These are phyloP conservation scores for Torulaspora microellipsoides DNA, from an alignment of 805 yeast genomes.

Conservation along the genomic window DNA sequence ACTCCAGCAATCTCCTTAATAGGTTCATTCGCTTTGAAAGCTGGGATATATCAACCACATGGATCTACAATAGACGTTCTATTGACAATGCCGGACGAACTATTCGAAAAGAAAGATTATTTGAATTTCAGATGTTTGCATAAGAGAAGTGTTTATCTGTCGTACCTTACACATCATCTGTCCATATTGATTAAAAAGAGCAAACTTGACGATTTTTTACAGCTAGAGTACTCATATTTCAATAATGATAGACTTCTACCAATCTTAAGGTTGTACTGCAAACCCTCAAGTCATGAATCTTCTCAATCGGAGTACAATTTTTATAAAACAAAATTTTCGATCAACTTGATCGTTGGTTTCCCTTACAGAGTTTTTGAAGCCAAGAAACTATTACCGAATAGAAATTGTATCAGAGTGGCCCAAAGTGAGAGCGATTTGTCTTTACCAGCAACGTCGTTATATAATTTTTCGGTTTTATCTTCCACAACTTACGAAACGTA, in stretches of 20 bases:
- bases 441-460: conserved; percentile 59
- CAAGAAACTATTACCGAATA: conserved; percentile 72
- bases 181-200: conserved; percentile 49
- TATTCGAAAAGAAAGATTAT: conserved; percentile 84
- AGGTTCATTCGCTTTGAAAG: conserved; percentile 85
- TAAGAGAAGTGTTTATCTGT: conserved; percentile 83
- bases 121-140: conserved; percentile 85
- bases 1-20: conserved; percentile 75
- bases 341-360: conserved; percentile 70
- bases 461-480: conserved; percentile 75
- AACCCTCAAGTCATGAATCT: conserved; percentile 10
- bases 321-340: conserved; percentile 62
- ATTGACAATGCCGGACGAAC: conserved; percentile 69
- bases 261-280: conserved; percentile 56
- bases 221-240: conserved; percentile 59
- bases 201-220: conserved; percentile 42
- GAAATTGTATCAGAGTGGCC: conserved; percentile 76
- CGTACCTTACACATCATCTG: conserved; percentile 67
- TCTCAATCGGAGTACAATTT: conserved; percentile 45
- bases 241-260: conserved; percentile 80
- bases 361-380: conserved; percentile 67
- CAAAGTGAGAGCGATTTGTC: conserved; percentile 48
- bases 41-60: conserved; percentile 63
- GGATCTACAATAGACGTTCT: conserved; percentile 73
- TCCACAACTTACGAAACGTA: conserved; percentile 65